Evolutionary conservation across 116 monocot genomes (phyloP).

Genomic region (Posidonia oceanica): DNA sequence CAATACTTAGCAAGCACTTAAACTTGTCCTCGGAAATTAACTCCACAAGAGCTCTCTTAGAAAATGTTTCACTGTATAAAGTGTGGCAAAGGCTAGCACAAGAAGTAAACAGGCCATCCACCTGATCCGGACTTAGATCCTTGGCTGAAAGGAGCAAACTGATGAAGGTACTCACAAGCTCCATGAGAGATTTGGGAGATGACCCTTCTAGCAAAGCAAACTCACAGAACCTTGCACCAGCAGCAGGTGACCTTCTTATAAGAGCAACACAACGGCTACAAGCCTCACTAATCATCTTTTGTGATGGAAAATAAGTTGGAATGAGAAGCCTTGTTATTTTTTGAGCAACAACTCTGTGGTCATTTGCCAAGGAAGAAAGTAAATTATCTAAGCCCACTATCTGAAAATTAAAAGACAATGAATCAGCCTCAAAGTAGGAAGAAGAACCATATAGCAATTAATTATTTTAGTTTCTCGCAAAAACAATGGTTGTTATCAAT

Average conservation of each 20-base stretch:
- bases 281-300: slow-evolving; percentile 42
- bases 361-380: slow-evolving; percentile 61
- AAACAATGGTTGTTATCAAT: too few species aligned
- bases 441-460: neutral
- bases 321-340: slow-evolving; percentile 77
- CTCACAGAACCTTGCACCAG: slow-evolving; percentile 93
- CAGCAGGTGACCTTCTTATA: slow-evolving; percentile 68
- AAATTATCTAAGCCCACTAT: slow-evolving; percentile 63
- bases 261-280: slow-evolving; percentile 67
- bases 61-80: slow-evolving; percentile 28
- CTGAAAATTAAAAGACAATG: slow-evolving; percentile 26
- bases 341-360: slow-evolving; percentile 64
- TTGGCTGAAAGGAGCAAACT: slow-evolving; percentile 34
- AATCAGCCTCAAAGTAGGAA: neutral
- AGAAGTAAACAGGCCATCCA: slow-evolving; percentile 55
- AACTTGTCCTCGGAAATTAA: slow-evolving; percentile 44
- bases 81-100: slow-evolving; percentile 53
- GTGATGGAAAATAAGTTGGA: slow-evolving; percentile 88
- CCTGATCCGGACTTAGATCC: slow-evolving; percentile 37
- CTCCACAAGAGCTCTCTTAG: slow-evolving; percentile 27
- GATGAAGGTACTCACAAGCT: slow-evolving; percentile 46
- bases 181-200: slow-evolving; percentile 53
- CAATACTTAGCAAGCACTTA: slow-evolving; percentile 43
- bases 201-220: slow-evolving; percentile 74
- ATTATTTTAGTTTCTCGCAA: too few species aligned